Evolutionary conservation across 257 asterid genomes (phyloP), one percentile per base, ranked within the genome.

Genomic region (Lantana camara): DNA sequence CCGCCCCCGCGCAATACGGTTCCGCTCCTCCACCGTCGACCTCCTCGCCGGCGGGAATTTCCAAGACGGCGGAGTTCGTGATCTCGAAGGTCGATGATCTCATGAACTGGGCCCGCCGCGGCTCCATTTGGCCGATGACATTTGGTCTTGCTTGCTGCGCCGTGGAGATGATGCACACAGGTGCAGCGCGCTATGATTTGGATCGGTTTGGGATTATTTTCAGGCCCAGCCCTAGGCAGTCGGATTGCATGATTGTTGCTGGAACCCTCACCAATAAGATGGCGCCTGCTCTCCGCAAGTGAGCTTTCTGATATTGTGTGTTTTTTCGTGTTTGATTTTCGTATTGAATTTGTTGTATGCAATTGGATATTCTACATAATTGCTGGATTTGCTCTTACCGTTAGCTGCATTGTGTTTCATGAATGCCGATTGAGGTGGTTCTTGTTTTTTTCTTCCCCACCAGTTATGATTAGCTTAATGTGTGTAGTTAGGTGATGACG

Each of bases 281-380:
- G 99, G 99, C 97, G 3, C 98, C 97, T 51, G 97, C 99, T 49
- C 99, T 93, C 16, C 96, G 96, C 85, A 93, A 82, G 97, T 93
- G 46, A 71, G 75, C 9, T 48, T 40, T 32, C 46, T 55, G 9
- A 21, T n/a, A 12, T 23, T 13, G 19, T 34, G 63, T 19, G 48
- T 1, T 10, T 15, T 55, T 2, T 59, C 22, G 49, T 38, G 12
- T 34, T 60, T 40, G 12, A 64, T 57, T 56, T 40, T 40, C 29
- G 5, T 9, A 30, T 15, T 15, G 27, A 32, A 20, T 16, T 8
- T n/a, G 5, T n/a, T n/a, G 22, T 32, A 0, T 20, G 35, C 21
- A 9, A 38, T 44, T 21, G 47, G 35, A 53, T 45, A n/a, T 55
- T 12, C 17, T 32, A n/a, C n/a, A n/a, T n/a, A n/a, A 21, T 59